Conservation (phyloP, 2,329 filamentous ascomycete species). For the Epichloe amarillans region DNA sequence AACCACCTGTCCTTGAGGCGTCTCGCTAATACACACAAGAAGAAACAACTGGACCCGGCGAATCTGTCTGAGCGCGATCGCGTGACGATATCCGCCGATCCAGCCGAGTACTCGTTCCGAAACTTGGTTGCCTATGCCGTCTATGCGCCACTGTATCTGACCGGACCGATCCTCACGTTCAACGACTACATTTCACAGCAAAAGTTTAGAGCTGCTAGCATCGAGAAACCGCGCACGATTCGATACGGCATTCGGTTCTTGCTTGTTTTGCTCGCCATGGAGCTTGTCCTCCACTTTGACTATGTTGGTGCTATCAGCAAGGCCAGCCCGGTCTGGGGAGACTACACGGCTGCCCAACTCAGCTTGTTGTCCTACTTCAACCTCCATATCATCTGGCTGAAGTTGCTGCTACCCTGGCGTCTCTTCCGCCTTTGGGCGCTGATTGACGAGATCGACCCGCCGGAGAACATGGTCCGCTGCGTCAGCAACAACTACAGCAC, state of each 20-base stretch:
- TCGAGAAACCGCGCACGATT: slow-evolving; percentile 56
- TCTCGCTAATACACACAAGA: slow-evolving; percentile 63
- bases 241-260: slow-evolving; percentile 76
- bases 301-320: slow-evolving; percentile 91
- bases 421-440: slow-evolving; percentile 96
- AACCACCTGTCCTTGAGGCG: not conserved
- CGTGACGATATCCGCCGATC: slow-evolving; percentile 58
- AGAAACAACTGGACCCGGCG: slow-evolving; percentile 87
- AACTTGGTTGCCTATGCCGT: slow-evolving; percentile 84
- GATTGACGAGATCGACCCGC: slow-evolving; percentile 80
- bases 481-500: slow-evolving; percentile 91
- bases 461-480: slow-evolving; percentile 97
- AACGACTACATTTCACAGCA: slow-evolving; percentile 92
- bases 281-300: slow-evolving; percentile 79
- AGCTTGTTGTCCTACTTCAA: slow-evolving; percentile 91
- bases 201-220: slow-evolving; percentile 58
- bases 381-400: slow-evolving; percentile 94
- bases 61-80: slow-evolving; percentile 82
- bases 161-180: slow-evolving; percentile 90
- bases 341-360: slow-evolving; percentile 78
- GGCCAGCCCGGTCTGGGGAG: slow-evolving; percentile 61
- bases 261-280: slow-evolving; percentile 73
- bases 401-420: slow-evolving; percentile 93
- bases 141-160: slow-evolving; percentile 85
- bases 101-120: slow-evolving; percentile 60